phyloP scores from a whole-genome alignment of 805 yeast genomes.

The Wickerhamomyces chaumierensis region DNA sequence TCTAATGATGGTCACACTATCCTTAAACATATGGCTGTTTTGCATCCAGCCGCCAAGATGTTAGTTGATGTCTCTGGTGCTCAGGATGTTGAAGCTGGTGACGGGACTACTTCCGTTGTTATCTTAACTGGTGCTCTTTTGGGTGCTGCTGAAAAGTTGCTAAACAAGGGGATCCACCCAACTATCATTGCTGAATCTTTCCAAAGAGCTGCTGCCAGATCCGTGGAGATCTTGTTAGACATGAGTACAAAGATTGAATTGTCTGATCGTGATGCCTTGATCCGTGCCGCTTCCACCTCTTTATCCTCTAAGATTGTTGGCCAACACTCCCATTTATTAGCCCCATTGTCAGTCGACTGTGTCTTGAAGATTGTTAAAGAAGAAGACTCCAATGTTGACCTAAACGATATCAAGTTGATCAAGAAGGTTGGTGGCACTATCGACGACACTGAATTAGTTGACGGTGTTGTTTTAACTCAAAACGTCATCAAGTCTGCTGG shows the following conservation, averaged over 20 bases:
- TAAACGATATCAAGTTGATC: slow-evolving; percentile 77
- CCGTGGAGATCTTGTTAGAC: slow-evolving; percentile 68
- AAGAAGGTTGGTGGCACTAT: slow-evolving; percentile 97
- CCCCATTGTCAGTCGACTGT: slow-evolving; percentile 91
- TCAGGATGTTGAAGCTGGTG: slow-evolving; percentile 99
- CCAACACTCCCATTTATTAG: slow-evolving; percentile 74
- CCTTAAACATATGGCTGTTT: slow-evolving; percentile 91
- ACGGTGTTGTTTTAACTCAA: slow-evolving; percentile 91
- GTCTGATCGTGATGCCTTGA: slow-evolving; percentile 67
- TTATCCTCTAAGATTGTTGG: slow-evolving; percentile 91
- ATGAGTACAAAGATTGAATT: slow-evolving; percentile 80
- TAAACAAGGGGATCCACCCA: slow-evolving; percentile 91
- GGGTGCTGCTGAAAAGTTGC: slow-evolving; percentile 88
- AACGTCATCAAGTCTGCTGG: slow-evolving; percentile 83
- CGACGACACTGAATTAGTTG: slow-evolving; percentile 87
- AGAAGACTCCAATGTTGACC: slow-evolving; percentile 60
- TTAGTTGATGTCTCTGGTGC: slow-evolving; percentile 95
- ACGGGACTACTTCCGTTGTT: slow-evolving; percentile 97
- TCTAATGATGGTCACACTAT: slow-evolving; percentile 99
- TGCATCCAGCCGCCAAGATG: slow-evolving; percentile 99
- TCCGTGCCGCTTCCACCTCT: slow-evolving; percentile 91
- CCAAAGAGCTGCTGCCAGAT: slow-evolving; percentile 75
- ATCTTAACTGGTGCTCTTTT: slow-evolving; percentile 88
- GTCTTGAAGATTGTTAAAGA: slow-evolving; percentile 68
- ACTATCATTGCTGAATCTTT: slow-evolving; percentile 92